phyloP scores from a whole-genome alignment of 2,329 filamentous ascomycete genomes.

The Fusarium odoratissimum region DNA sequence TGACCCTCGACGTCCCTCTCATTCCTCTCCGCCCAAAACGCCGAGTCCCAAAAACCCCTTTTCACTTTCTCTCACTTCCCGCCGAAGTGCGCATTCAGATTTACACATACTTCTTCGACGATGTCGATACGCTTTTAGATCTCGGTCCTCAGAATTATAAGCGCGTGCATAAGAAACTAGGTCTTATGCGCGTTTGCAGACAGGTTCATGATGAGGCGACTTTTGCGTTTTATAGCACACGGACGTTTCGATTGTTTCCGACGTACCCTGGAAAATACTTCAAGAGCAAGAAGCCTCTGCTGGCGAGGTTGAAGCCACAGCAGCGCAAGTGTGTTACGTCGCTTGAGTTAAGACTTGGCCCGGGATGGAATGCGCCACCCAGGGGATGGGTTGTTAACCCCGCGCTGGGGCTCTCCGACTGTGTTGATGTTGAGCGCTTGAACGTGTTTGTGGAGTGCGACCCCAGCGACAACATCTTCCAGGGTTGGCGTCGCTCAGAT shows the following conservation, averaged over 20 bases:
- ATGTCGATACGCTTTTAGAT: slow-evolving; percentile 68
- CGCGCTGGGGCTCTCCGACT: slow-evolving; percentile 72
- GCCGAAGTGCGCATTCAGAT: slow-evolving; percentile 77
- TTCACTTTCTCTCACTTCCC: slow-evolving; percentile 75
- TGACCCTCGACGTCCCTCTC: slow-evolving; percentile 56
- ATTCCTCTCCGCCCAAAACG: slow-evolving; percentile 48
- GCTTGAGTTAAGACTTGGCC: slow-evolving; percentile 77
- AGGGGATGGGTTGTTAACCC: slow-evolving; percentile 76
- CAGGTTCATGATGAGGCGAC: slow-evolving; percentile 72
- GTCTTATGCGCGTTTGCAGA: slow-evolving; percentile 70
- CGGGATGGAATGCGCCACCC: slow-evolving; percentile 78
- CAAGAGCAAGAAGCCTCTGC: slow-evolving; percentile 77
- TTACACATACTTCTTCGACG: slow-evolving; percentile 72
- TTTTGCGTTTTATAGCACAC: slow-evolving; percentile 72
- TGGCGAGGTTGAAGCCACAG: slow-evolving; percentile 71
- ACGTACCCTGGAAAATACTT: slow-evolving; percentile 73
- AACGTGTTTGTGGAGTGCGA: slow-evolving; percentile 79
- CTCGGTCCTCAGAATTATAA: slow-evolving; percentile 75
- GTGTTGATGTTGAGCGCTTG: slow-evolving; percentile 67
- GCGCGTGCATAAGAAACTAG: slow-evolving; percentile 68
- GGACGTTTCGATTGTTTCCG: slow-evolving; percentile 74
- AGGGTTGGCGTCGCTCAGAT: slow-evolving; percentile 72
- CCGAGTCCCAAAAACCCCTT: slow-evolving; percentile 57
- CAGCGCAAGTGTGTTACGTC: slow-evolving; percentile 71
- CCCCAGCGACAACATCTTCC: slow-evolving; percentile 74